phyloP scores from a whole-genome alignment of 257 asterid genomes.

The Solanum ossicruentum region DNA sequence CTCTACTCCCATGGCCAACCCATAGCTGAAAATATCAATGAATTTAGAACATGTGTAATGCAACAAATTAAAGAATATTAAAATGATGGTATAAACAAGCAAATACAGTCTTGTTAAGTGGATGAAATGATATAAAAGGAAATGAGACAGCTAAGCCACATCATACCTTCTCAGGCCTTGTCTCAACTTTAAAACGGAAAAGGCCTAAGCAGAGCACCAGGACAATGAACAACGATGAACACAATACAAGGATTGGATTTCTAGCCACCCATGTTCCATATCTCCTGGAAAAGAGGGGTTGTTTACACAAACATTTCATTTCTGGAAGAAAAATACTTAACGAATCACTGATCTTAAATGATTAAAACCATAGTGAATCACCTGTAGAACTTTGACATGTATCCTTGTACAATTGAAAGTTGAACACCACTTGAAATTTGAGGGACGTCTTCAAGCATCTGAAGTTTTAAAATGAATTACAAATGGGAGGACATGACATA shows the following conservation, averaged over 20 bases:
- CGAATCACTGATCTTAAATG: conserved; percentile 1
- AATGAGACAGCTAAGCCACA: neutral
- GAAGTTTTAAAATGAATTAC: conserved; percentile 8
- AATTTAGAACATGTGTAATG: neutral
- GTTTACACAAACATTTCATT: conserved; percentile 7
- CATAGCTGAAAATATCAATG: conserved; percentile 50
- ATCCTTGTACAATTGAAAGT: conserved; percentile 94
- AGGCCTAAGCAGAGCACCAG: conserved; percentile 85
- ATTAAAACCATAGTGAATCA: conserved; percentile 9
- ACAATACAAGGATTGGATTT: conserved; percentile 72
- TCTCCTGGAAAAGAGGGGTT: conserved; percentile 50
- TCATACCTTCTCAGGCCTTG: conserved; percentile 92
- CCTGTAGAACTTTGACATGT: conserved; percentile 94
- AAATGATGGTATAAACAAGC: neutral
- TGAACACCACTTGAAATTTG: conserved; percentile 75
- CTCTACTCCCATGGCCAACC: conserved; percentile 99
- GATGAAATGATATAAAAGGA: neutral
- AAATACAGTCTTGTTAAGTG: neutral
- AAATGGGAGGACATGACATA: neutral
- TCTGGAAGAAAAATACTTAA: neutral
- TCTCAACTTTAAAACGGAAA: conserved; percentile 85
- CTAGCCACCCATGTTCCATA: conserved; percentile 99
- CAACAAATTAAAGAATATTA: neutral
- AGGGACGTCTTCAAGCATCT: conserved; percentile 93
- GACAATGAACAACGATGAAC: conserved; percentile 63